Conservation (phyloP, 2,329 filamentous ascomycete species). For the Aspergillus caelatus region DNA sequence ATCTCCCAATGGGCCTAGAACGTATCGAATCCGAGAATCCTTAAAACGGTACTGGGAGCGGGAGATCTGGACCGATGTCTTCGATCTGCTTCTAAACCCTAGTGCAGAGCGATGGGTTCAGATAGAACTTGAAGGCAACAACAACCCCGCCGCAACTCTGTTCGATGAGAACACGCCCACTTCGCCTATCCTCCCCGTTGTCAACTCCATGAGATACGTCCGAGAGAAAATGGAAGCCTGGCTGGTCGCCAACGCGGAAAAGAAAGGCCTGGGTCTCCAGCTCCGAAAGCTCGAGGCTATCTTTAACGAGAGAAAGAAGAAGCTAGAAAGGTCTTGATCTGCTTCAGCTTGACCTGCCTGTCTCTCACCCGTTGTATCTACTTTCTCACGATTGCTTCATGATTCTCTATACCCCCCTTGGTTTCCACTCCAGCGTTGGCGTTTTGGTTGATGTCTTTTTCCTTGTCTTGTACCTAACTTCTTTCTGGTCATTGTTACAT, state of each 20-base stretch:
- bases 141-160: background rate
- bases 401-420: slow-evolving; percentile 7
- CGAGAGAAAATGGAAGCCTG: slow-evolving; percentile 82
- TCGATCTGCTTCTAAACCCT: slow-evolving; percentile 86
- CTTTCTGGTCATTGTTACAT: background rate
- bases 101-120: slow-evolving; percentile 59
- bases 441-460: slow-evolving; percentile 8
- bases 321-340: slow-evolving; percentile 31
- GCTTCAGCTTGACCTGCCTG: background rate
- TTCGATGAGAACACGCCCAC: slow-evolving; percentile 2
- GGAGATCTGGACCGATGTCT: slow-evolving; percentile 82
- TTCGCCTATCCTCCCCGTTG: slow-evolving; percentile 66
- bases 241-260: slow-evolving; percentile 80
- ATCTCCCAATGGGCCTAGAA: slow-evolving; percentile 49
- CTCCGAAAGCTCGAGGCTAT: slow-evolving; percentile 68
- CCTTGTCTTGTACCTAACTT: slow-evolving; percentile 1
- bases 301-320: slow-evolving; percentile 59
- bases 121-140: slow-evolving; percentile 53
- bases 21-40: slow-evolving; percentile 77
- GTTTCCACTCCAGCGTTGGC: slow-evolving; percentile 16
- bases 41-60: slow-evolving; percentile 97
- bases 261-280: slow-evolving; percentile 64
- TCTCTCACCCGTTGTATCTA: slow-evolving; percentile 3
- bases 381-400: slow-evolving; percentile 12
- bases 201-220: slow-evolving; percentile 68